Conservation (phyloP, 2,329 filamentous ascomycete genomes). For the Aureobasidium uvarum region DNA sequence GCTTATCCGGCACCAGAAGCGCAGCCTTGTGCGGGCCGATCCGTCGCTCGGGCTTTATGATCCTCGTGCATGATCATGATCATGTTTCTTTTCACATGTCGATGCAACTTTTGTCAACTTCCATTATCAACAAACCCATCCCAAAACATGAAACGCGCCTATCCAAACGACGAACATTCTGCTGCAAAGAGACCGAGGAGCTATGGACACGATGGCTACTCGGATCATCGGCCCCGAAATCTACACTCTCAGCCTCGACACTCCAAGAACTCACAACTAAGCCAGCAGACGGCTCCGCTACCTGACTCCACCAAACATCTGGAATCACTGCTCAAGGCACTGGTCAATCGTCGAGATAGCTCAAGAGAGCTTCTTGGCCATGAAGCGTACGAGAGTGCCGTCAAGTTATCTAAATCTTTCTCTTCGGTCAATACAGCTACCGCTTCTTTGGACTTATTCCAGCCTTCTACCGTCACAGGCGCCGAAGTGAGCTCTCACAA, state of each 20-base stretch:
- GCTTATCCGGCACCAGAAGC: neutral
- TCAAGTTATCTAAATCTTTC: constrained; percentile 10
- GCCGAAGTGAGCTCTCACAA: constrained; percentile 30
- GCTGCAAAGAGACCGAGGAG: constrained; percentile 7
- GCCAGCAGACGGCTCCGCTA: constrained; percentile 1
- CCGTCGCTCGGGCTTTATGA: neutral
- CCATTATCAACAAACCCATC: neutral
- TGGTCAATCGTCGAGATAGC: neutral
- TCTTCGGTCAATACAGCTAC: constrained; percentile 22
- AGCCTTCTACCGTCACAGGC: constrained; percentile 11
- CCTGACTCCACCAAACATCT: constrained; percentile 20
- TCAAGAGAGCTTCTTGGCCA: constrained; percentile 14
- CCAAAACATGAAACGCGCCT: constrained; percentile 15
- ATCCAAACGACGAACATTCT: neutral
- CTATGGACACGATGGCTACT: neutral
- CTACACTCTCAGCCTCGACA: constrained; percentile 7
- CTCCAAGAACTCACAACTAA: neutral
- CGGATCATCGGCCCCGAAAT: neutral
- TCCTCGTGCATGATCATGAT: constrained; percentile 11
- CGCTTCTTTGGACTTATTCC: constrained; percentile 14
- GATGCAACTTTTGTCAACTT: constrained; percentile 4
- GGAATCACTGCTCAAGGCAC: constrained; percentile 14
- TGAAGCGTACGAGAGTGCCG: constrained; percentile 16
- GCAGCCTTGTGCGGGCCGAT: neutral
- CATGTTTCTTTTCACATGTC: constrained; percentile 18